Conservation (phyloP, 2,329 filamentous ascomycete species). For the Elsinoe batatas region DNA sequence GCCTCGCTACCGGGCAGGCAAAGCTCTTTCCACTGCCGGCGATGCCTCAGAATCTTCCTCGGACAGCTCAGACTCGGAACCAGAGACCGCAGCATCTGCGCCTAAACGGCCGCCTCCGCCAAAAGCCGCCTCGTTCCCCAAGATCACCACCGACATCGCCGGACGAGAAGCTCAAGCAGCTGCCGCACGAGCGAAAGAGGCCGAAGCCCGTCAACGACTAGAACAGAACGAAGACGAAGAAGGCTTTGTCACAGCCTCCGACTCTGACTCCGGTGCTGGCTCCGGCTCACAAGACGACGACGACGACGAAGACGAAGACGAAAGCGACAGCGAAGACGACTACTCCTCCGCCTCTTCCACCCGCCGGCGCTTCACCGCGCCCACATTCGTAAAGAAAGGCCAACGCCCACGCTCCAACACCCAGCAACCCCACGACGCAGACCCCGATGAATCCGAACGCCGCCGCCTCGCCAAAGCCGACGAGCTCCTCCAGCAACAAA, state of each 20-base stretch:
- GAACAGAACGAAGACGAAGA: slow-evolving; percentile 38
- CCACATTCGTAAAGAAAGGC: slow-evolving; percentile 57
- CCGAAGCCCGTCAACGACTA: slow-evolving; percentile 21
- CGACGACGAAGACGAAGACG: slow-evolving; percentile 25
- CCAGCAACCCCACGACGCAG: too few species aligned
- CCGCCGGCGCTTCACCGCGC: slow-evolving; percentile 48
- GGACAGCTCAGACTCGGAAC: slow-evolving; percentile 32
- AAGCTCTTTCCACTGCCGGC: slow-evolving; percentile 49
- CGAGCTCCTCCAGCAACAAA: slow-evolving; percentile 76
- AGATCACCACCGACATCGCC: slow-evolving; percentile 31
- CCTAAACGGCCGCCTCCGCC: slow-evolving; percentile 23
- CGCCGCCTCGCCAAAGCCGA: slow-evolving; percentile 63
- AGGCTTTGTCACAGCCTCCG: slow-evolving; percentile 51
- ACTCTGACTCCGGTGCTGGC: slow-evolving; percentile 23
- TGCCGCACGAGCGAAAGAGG: slow-evolving; percentile 21
- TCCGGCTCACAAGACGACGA: slow-evolving; percentile 29
- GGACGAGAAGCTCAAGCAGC: slow-evolving; percentile 19
- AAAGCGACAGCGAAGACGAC: slow-evolving; percentile 48
- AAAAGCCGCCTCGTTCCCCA: slow-evolving; percentile 39
- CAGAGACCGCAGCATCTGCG: slow-evolving; percentile 35
- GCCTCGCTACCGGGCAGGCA: slow-evolving; percentile 76
- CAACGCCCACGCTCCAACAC: slow-evolving; percentile 36
- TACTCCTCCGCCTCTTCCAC: slow-evolving; percentile 48
- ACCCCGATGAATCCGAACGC: slow-evolving; percentile 39
- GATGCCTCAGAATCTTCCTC: slow-evolving; percentile 27